Percentiles rank a stretch among this genome's conserved stretches.
These are phyloP conservation scores for Onygenales sp. DNA, from an alignment of 2,329 filamentous ascomycete species.

Conservation along the genomic window DNA sequence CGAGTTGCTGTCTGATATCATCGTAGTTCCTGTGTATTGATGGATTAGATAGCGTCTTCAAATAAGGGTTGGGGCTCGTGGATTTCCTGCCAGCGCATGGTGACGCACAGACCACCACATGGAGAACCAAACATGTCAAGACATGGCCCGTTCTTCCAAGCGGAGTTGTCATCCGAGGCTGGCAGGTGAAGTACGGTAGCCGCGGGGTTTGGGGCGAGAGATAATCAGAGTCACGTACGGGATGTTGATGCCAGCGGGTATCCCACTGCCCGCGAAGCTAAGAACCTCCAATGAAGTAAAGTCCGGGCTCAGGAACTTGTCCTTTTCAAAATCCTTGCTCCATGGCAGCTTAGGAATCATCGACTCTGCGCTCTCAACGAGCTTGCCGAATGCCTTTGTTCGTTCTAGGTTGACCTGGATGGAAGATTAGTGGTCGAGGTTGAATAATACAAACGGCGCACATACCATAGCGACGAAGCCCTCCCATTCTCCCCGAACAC, in stretches of 20 bases:
- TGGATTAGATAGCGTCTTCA: too few species aligned
- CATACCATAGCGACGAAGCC: conserved; percentile 60
- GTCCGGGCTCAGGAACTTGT: conserved; percentile 88
- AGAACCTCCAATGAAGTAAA: conserved; percentile 92
- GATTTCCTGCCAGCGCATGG: too few species aligned
- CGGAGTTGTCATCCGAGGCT: too few species aligned
- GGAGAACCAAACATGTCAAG: too few species aligned
- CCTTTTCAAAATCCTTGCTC: conserved; percentile 84
- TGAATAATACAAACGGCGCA: not conserved
- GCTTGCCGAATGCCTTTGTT: conserved; percentile 74
- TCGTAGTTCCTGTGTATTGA: conserved; percentile 38
- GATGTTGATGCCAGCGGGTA: conserved; percentile 51
- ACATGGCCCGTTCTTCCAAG: too few species aligned
- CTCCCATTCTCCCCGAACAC: conserved; percentile 75
- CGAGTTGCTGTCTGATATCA: conserved; percentile 51
- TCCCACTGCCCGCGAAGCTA: conserved; percentile 60
- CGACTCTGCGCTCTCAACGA: conserved; percentile 69
- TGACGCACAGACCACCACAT: too few species aligned
- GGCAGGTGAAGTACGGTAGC: too few species aligned
- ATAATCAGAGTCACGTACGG: conserved; percentile 16
- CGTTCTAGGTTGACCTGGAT: conserved; percentile 69
- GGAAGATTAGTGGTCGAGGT: conserved; percentile 38
- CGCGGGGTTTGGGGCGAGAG: too few species aligned
- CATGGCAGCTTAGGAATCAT: conserved; percentile 89
- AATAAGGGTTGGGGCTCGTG: too few species aligned